A percentile compares a stretch with the other conserved stretches of the same genome.
These are phyloP conservation scores for Neonectria hederae DNA, from an alignment of 2,329 filamentous ascomycete species.

Conservation along the genomic window DNA sequence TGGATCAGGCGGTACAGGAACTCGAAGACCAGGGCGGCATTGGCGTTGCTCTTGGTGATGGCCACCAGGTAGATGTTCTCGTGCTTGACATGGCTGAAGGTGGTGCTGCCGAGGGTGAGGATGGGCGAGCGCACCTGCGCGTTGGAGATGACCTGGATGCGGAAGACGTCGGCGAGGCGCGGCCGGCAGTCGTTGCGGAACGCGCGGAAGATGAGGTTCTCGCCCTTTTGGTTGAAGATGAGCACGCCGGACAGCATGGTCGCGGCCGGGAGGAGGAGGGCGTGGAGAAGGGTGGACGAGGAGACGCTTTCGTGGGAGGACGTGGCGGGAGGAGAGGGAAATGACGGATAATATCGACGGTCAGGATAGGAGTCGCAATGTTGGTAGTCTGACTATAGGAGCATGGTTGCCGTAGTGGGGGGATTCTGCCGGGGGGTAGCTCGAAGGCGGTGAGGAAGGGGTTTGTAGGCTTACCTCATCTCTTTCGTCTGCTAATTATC, in stretches of 20 bases:
- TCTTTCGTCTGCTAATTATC: neutral
- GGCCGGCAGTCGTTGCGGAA: slow-evolving; percentile 99
- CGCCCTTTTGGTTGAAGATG: slow-evolving; percentile 99
- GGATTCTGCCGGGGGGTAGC: slow-evolving; percentile 24
- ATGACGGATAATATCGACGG: neutral
- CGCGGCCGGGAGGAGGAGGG: slow-evolving; percentile 35
- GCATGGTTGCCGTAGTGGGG: slow-evolving; percentile 21
- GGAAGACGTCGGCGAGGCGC: slow-evolving; percentile 97
- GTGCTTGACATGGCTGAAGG: slow-evolving; percentile 99
- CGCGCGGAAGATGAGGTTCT: slow-evolving; percentile 98
- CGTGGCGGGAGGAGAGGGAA: neutral
- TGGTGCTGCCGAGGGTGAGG: slow-evolving; percentile 95
- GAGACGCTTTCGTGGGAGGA: neutral
- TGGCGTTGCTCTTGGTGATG: slow-evolving; percentile 98
- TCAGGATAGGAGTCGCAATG: slow-evolving; percentile 26
- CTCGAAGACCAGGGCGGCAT: slow-evolving; percentile 97
- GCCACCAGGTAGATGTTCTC: slow-evolving; percentile 99
- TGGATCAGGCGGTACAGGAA: slow-evolving; percentile 93
- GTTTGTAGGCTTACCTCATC: neutral
- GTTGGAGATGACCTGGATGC: slow-evolving; percentile 99
- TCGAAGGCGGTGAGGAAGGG: slow-evolving; percentile 21
- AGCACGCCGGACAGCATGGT: slow-evolving; percentile 96
- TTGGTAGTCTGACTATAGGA: neutral
- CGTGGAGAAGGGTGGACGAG: neutral
- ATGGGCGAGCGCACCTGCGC: slow-evolving; percentile 97